Conservation (phyloP, 495 filamentous ascomycete species). For the Daldinia bambusicola region DNA sequence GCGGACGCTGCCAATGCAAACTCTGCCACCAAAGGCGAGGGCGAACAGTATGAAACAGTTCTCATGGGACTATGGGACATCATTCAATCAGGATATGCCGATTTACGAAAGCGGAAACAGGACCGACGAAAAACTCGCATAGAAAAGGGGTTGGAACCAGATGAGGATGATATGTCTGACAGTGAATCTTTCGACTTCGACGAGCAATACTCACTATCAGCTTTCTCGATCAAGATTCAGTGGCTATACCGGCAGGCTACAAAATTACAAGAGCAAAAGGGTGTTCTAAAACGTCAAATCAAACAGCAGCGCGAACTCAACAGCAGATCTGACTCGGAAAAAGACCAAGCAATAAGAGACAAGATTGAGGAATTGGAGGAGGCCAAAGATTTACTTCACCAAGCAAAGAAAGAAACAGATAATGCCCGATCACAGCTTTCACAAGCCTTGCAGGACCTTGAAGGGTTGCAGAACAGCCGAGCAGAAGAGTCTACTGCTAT, state of each 20-base stretch:
- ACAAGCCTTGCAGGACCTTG: conserved; percentile 64
- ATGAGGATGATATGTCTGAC: conserved; percentile 59
- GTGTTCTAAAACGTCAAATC: conserved; percentile 84
- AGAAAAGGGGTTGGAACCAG: conserved; percentile 55
- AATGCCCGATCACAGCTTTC: conserved; percentile 57
- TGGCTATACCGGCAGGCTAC: conserved; percentile 72
- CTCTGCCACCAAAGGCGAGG: conserved; percentile 51
- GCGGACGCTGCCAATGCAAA: conserved; percentile 22
- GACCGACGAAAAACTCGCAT: conserved; percentile 59
- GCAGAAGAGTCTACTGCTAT: conserved; percentile 51
- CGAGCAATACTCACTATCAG: conserved; percentile 71
- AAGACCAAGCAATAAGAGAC: conserved; percentile 63
- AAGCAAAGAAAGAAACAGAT: conserved; percentile 60
- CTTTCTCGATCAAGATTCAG: conserved; percentile 80
- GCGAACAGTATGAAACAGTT: conserved; percentile 67
- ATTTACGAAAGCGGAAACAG: conserved; percentile 63
- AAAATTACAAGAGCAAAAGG: conserved; percentile 82
- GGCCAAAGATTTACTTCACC: conserved; percentile 59
- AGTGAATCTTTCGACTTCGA: conserved; percentile 60
- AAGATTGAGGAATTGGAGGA: conserved; percentile 65
- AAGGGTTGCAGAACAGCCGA: conserved; percentile 53
- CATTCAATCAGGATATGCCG: conserved; percentile 70
- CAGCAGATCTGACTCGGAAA: conserved; percentile 69
- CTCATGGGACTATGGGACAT: conserved; percentile 79
- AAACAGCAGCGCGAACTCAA: conserved; percentile 93